A percentile compares a stretch with the other conserved stretches of the same genome.
Evolutionary conservation across 1,139 yeast species (phyloP).

Genomic region (Suhomyces choctaworum): DNA sequence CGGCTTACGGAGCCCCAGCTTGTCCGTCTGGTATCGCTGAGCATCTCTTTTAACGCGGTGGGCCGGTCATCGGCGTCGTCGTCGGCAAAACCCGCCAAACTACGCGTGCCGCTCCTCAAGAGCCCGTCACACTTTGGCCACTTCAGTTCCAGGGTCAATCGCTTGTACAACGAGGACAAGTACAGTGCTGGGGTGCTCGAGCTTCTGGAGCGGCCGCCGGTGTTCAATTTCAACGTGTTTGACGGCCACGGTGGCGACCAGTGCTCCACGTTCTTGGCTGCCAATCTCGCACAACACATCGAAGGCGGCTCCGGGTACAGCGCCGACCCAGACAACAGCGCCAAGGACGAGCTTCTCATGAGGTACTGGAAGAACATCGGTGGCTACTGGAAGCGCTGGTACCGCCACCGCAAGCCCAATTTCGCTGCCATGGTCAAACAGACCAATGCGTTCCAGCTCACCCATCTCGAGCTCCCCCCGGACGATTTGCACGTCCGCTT

Average conservation of each 20-base stretch:
- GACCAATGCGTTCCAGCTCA: constrained; percentile 17
- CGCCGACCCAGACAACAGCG: constrained; percentile 20
- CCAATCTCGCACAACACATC: constrained; percentile 54
- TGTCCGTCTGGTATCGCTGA: constrained; percentile 16
- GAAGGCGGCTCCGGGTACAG: constrained; percentile 40
- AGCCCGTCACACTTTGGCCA: constrained; percentile 85
- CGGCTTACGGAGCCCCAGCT: too few relatives aligned
- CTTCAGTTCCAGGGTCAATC: constrained; percentile 69
- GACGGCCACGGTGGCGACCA: constrained; percentile 95
- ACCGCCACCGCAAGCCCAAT: constrained; percentile 45
- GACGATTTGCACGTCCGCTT: constrained; percentile 62
- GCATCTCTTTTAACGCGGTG: constrained; percentile 31
- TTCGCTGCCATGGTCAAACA: constrained; percentile 40
- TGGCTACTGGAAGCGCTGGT: constrained; percentile 88
- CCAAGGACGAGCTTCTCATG: constrained; percentile 41
- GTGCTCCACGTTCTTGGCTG: constrained; percentile 62
- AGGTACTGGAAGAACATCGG: constrained; percentile 63
- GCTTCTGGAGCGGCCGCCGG: constrained; percentile 24
- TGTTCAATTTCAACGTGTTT: constrained; percentile 70
- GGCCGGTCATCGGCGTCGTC: constrained; percentile 28
- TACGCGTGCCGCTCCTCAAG: constrained; percentile 56
- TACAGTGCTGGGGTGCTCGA: constrained; percentile 61
- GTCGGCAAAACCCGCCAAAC: constrained; percentile 29
- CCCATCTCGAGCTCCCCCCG: constrained; percentile 16
- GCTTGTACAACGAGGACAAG: constrained; percentile 79